A percentile compares a stretch with the other conserved stretches of the same genome.
phyloP scores from a whole-genome alignment of 257 asterid species.

The Ocimum tenuiflorum region DNA sequence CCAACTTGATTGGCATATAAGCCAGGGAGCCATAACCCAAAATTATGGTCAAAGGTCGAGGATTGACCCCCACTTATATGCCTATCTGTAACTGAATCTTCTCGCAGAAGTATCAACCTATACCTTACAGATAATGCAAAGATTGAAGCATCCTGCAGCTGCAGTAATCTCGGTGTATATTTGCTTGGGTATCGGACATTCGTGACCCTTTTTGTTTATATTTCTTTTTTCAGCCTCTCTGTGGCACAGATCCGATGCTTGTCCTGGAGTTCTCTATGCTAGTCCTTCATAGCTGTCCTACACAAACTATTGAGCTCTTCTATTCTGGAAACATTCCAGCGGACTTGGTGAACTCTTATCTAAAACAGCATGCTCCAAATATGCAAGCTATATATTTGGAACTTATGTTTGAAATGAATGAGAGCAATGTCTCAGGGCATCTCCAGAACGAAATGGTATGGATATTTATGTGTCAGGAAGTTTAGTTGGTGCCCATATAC shows the following conservation, averaged over 20 bases:
- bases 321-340: slow-evolving; percentile 97
- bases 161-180: slow-evolving; percentile 7
- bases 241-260: slow-evolving; percentile 88
- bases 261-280: slow-evolving; percentile 93
- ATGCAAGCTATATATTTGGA: slow-evolving; percentile 94
- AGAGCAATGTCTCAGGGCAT: slow-evolving; percentile 68
- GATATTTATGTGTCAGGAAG: slow-evolving; percentile 12
- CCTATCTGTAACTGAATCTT: background rate
- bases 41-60: no score
- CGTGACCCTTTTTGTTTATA: slow-evolving; percentile 12
- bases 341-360: slow-evolving; percentile 81
- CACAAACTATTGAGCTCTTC: slow-evolving; percentile 86
- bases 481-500: background rate
- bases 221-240: slow-evolving; percentile 63
- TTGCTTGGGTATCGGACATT: background rate
- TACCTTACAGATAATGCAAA: background rate
- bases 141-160: slow-evolving; percentile 4
- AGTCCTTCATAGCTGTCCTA: slow-evolving; percentile 89
- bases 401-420: slow-evolving; percentile 89
- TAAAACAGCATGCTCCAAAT: slow-evolving; percentile 89
- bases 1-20: no score
- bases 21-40: no score
- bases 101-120: slow-evolving; percentile 5
- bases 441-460: slow-evolving; percentile 99
- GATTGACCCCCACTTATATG: no score